Evolutionary conservation across 495 filamentous ascomycete species (phyloP).

Genomic region (Lasiosphaeria hispida): DNA sequence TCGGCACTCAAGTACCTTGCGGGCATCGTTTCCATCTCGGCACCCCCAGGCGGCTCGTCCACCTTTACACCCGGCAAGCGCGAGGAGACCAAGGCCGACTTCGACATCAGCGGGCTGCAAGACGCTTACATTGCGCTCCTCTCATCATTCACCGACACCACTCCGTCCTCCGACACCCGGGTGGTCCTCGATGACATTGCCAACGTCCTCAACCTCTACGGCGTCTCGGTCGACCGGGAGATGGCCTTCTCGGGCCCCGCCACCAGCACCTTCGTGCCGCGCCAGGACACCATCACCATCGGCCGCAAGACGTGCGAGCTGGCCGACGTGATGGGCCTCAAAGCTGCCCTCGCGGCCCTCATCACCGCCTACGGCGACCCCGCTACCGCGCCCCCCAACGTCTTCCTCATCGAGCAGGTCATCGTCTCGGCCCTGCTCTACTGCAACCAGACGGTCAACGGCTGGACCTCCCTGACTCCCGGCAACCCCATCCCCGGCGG

Average conservation of each 20-base stretch:
- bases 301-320: conserved; percentile 19
- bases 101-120: conserved; percentile 23
- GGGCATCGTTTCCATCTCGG: conserved; percentile 24
- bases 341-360: conserved; percentile 20
- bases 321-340: conserved; percentile 20
- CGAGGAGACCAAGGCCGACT: not conserved
- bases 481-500: conserved; percentile 32
- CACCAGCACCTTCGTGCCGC: conserved; percentile 21
- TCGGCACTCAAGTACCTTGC: conserved; percentile 26
- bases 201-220: conserved; percentile 31
- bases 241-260: not conserved
- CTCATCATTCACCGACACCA: not conserved
- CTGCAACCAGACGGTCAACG: conserved; percentile 20
- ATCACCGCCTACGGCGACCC: conserved; percentile 21
- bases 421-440: conserved; percentile 24
- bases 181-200: conserved; percentile 26
- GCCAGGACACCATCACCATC: conserved; percentile 26
- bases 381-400: conserved; percentile 17
- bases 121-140: conserved; percentile 18
- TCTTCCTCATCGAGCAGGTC: conserved; percentile 24
- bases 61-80: conserved; percentile 31
- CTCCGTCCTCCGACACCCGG: conserved; percentile 26
- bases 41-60: conserved; percentile 24
- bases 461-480: conserved; percentile 27
- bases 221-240: conserved; percentile 15